Conservation (phyloP, 129 eudicot genomes). For the Chrysanthemum lavandulifolium region DNA sequence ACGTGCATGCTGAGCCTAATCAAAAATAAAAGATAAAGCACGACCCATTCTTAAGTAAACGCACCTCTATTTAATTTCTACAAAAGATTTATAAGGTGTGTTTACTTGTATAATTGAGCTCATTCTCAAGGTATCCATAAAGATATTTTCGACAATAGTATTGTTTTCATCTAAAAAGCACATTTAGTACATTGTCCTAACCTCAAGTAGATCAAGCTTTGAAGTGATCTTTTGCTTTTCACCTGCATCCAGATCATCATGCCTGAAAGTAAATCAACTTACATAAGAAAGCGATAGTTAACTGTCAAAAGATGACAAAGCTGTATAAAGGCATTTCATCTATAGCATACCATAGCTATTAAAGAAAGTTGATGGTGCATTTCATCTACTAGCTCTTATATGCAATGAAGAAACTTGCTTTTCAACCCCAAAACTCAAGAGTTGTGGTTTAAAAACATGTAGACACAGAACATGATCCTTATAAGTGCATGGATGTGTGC, state of each 20-base stretch:
- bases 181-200: neutral
- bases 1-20: constrained; percentile 38
- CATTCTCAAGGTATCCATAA: neutral
- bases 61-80: too few relatives aligned
- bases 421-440: too few relatives aligned
- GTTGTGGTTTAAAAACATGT: too few relatives aligned
- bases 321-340: neutral
- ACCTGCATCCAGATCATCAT: constrained; percentile 25
- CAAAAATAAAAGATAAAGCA: neutral
- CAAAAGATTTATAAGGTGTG: too few relatives aligned
- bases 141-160: neutral
- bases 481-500: too few relatives aligned
- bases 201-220: constrained; percentile 34
- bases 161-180: neutral
- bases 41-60: too few relatives aligned
- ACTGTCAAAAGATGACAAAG: neutral
- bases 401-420: too few relatives aligned
- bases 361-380: too few relatives aligned
- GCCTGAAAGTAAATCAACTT: constrained; percentile 21
- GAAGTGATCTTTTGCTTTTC: constrained; percentile 26
- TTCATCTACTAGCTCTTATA: too few relatives aligned
- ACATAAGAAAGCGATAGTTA: constrained; percentile 10
- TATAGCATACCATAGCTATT: too few relatives aligned
- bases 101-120: neutral
- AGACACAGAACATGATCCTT: too few relatives aligned